phyloP scores from a whole-genome alignment of 2,329 filamentous ascomycete species.

The Exutisphaerella laricina region DNA sequence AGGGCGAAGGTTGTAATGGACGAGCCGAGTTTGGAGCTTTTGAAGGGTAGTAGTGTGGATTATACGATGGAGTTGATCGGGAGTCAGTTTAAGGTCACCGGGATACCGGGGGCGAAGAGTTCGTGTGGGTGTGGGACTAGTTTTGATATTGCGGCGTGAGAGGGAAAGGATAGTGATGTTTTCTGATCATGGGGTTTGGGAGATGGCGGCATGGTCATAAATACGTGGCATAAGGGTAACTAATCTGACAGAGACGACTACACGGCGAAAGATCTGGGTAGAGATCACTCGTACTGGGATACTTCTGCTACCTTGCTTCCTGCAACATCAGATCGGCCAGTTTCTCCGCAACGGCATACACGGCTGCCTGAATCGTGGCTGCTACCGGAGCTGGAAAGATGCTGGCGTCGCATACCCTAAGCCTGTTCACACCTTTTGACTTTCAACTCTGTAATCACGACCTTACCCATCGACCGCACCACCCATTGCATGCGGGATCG shows the following conservation, averaged over 20 bases:
- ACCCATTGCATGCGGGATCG: slow-evolving; percentile 4
- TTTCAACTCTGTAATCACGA: slow-evolving; percentile 52
- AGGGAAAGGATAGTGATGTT: too few relatives aligned
- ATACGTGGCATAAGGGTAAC: too few relatives aligned
- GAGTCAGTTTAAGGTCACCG: slow-evolving; percentile 92
- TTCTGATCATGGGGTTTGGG: too few relatives aligned
- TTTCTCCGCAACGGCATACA: slow-evolving; percentile 8
- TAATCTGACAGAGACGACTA: too few relatives aligned
- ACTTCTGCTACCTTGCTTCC: too few relatives aligned
- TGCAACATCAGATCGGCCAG: slow-evolving; percentile 3
- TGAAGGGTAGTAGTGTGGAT: slow-evolving; percentile 92
- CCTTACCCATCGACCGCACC: slow-evolving; percentile 23
- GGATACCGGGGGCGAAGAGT: slow-evolving; percentile 86
- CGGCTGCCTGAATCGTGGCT: slow-evolving; percentile 5
- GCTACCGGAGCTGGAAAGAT: slow-evolving; percentile 42
- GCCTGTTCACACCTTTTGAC: slow-evolving; percentile 50
- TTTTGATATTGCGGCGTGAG: slow-evolving; percentile 70
- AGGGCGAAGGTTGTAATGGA: slow-evolving; percentile 83
- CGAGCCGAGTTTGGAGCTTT: slow-evolving; percentile 73
- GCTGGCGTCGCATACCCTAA: slow-evolving; percentile 58
- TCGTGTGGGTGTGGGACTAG: slow-evolving; percentile 97
- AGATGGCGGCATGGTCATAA: too few relatives aligned
- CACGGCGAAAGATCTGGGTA: too few relatives aligned
- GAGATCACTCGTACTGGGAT: too few relatives aligned
- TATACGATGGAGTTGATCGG: slow-evolving; percentile 95